phyloP scores from a whole-genome alignment of 495 filamentous ascomycete genomes.

The Xylaria palmicola region DNA sequence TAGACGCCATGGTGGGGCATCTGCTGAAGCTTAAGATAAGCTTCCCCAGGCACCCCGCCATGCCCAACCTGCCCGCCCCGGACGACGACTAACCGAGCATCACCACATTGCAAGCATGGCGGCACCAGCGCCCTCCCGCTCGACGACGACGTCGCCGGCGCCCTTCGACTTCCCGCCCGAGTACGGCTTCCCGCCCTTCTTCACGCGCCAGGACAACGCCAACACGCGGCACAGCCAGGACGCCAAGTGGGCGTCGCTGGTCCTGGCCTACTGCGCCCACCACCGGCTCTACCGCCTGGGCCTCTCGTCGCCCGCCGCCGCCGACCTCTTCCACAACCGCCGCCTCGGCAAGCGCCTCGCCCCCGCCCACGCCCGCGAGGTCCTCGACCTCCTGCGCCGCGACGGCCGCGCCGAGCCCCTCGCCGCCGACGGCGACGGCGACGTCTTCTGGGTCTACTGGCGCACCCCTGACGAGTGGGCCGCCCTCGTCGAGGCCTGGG shows the following conservation, averaged over 20 bases:
- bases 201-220: constrained; percentile 75
- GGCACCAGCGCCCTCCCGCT: constrained; percentile 3
- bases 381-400: constrained; percentile 71
- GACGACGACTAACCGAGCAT: background rate
- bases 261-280: constrained; percentile 79
- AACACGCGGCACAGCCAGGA: constrained; percentile 75
- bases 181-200: constrained; percentile 73
- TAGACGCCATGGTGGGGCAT: no score
- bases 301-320: constrained; percentile 44
- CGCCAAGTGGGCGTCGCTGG: constrained; percentile 77
- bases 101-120: constrained; percentile 3
- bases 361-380: constrained; percentile 59
- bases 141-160: background rate
- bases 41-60: background rate
- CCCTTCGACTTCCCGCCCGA: constrained; percentile 43
- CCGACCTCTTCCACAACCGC: constrained; percentile 54
- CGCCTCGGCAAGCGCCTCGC: constrained; percentile 55
- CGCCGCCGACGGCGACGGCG: constrained; percentile 38
- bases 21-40: no score
- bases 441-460: constrained; percentile 48
- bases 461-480: constrained; percentile 52
- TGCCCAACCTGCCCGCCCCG: background rate
- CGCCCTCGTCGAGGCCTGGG: constrained; percentile 43
- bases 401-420: constrained; percentile 73
- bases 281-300: constrained; percentile 71